A percentile compares a stretch with the other conserved stretches of the same genome.
These are phyloP conservation scores for Trametes meyenii DNA, from an alignment of 768 basidiomycete species.

Conservation along the genomic window DNA sequence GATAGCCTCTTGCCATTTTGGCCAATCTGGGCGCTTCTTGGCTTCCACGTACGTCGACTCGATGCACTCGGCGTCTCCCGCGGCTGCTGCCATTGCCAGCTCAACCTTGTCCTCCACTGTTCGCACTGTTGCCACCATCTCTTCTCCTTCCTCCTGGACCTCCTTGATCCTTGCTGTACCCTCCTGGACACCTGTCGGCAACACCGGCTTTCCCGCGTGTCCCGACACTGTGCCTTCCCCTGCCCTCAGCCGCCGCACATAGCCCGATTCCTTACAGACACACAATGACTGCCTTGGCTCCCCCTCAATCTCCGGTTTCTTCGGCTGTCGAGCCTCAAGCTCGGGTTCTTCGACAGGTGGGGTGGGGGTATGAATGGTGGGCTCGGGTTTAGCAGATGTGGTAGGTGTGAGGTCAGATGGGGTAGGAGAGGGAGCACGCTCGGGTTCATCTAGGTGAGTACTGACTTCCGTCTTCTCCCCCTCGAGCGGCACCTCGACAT, in stretches of 20 bases:
- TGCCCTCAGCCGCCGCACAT: neutral
- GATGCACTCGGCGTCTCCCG: neutral
- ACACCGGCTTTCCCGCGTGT: neutral
- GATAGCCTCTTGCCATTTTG: slow-evolving; percentile 19
- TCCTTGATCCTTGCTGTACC: slow-evolving; percentile 5
- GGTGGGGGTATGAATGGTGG: neutral
- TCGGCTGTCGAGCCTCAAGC: neutral
- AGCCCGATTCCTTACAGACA: slow-evolving; percentile 9
- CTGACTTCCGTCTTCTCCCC: slow-evolving; percentile 5
- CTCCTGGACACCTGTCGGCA: slow-evolving; percentile 5
- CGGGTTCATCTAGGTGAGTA: neutral
- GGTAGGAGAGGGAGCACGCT: neutral
- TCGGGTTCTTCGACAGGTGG: neutral
- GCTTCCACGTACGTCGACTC: slow-evolving; percentile 8
- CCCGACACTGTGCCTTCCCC: neutral
- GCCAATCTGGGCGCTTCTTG: slow-evolving; percentile 19
- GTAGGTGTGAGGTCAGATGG: no score
- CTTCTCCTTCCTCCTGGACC: neutral
- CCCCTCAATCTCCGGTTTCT: neutral
- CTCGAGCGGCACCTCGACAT: slow-evolving; percentile 19
- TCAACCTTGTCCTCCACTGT: neutral
- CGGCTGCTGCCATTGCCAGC: neutral
- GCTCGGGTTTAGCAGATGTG: no score
- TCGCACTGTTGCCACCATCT: neutral
- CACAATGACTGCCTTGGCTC: neutral